Evolutionary conservation across 2,329 filamentous ascomycete genomes (phyloP), one percentile per base, ranked within the genome.

Genomic region (Colletotrichum higginsianum): DNA sequence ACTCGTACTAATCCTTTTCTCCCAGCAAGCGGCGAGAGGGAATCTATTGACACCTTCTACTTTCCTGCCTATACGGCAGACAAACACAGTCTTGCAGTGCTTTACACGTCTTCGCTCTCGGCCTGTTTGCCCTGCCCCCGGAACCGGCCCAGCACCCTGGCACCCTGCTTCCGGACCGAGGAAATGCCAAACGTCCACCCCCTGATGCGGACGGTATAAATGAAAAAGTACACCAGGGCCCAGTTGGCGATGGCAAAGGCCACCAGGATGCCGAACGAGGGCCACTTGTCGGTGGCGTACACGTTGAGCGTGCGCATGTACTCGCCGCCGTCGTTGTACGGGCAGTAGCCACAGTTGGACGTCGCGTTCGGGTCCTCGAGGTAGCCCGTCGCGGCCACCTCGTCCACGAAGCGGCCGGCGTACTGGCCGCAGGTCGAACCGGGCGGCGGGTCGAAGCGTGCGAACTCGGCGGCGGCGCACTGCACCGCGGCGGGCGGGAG

Each of bases 151-250:
- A 52, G 16, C 2, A 57, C 15, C 21, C 18, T 30, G 11, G 69
- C 62, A 18, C 15, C n/a, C 38, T 15, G n/a, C 5, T 42, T 64
- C 11, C 52, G 15, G 12, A 71, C 30, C 1, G 69, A 55, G 0
- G 58, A n/a, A 11, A 71, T 49, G 0, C 92, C 93, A 80, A 94
- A 94, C 26, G 82, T 88, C 91, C 92, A 94, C 9, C 91, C 88
- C 74, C 86, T 87, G 66, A 94, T 88, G 21, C 93, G 86, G 8
- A 94, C 91, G 3, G 89, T 92, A 81, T 92, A 95, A 67, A 94
- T 90, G 78, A 95, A 94, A 81, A 94, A 93, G 79, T 93, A 93
- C 1, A 94, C 91, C 65, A 94, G 80, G 50, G 86, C 82, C 90
- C 90, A 94, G 77, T 94, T 94, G 61, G 88, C 91, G 16, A 92